A percentile compares a stretch with the other conserved stretches of the same genome.
These are phyloP conservation scores for Thraustotheca clavata DNA, from an alignment of 352 stramenopile species.

Conservation along the genomic window DNA sequence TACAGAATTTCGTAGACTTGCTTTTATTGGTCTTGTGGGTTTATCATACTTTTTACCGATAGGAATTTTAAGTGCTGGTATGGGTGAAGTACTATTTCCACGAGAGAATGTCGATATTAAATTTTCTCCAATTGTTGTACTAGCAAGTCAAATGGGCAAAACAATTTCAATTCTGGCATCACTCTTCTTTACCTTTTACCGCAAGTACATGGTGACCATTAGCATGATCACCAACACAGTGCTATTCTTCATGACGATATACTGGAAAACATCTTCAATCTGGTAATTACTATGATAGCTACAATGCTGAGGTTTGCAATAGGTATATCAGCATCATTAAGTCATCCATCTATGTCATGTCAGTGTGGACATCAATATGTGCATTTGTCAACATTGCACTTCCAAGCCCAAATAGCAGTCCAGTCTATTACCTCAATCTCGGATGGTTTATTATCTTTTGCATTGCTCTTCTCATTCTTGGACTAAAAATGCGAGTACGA, in stretches of 20 bases:
- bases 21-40: slow-evolving; percentile 45
- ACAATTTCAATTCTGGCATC: slow-evolving; percentile 31
- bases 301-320: background rate
- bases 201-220: slow-evolving; percentile 29
- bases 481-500: background rate
- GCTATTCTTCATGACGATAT: slow-evolving; percentile 31
- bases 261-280: slow-evolving; percentile 39
- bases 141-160: slow-evolving; percentile 48
- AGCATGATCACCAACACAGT: slow-evolving; percentile 31
- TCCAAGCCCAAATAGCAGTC: slow-evolving; percentile 16
- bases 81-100: slow-evolving; percentile 59
- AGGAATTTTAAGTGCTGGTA: slow-evolving; percentile 42
- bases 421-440: slow-evolving; percentile 48
- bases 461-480: background rate
- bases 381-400: slow-evolving; percentile 34
- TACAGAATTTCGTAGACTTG: background rate
- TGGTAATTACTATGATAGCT: slow-evolving; percentile 29
- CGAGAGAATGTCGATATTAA: slow-evolving; percentile 53
- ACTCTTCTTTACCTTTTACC: slow-evolving; percentile 42
- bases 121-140: slow-evolving; percentile 42
- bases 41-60: slow-evolving; percentile 53
- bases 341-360: slow-evolving; percentile 44
- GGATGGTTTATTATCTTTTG: slow-evolving; percentile 39
- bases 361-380: slow-evolving; percentile 41
- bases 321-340: slow-evolving; percentile 30